Conservation (phyloP, 257 asterid species). For the Ligustrum vulgare region DNA sequence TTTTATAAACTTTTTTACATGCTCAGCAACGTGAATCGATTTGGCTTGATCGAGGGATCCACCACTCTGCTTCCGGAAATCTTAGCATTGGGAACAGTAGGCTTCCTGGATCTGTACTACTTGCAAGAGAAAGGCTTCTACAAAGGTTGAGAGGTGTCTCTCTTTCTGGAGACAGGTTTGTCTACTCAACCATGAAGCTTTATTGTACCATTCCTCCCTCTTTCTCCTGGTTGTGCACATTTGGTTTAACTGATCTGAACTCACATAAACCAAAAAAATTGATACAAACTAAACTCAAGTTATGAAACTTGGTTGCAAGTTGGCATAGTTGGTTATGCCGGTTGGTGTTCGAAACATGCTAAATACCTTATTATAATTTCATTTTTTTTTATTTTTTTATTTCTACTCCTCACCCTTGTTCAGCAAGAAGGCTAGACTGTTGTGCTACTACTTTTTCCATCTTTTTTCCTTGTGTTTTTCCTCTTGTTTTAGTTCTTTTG, state of each 20-base stretch:
- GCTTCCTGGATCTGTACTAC: conserved; percentile 88
- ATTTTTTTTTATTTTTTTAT: not conserved
- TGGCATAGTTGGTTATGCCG: not conserved
- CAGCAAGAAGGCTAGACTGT: not conserved
- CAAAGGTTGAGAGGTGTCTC: conserved; percentile 82
- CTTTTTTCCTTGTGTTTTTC: not conserved
- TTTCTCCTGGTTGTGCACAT: not conserved
- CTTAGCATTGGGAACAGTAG: conserved; percentile 48
- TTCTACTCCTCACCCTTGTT: not conserved
- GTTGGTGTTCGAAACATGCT: not conserved
- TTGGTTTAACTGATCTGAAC: not conserved
- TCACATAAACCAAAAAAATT: not conserved
- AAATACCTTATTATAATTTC: not conserved
- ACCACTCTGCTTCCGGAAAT: conserved; percentile 39
- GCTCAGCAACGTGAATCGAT: conserved; percentile 61
- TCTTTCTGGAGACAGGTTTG: conserved; percentile 64
- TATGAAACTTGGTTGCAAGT: not conserved
- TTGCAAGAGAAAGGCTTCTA: conserved; percentile 91
- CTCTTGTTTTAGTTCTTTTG: not conserved
- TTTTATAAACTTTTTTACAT: conserved; percentile 8
- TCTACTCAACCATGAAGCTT: conserved; percentile 15
- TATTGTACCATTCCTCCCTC: not conserved
- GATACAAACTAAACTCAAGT: not conserved
- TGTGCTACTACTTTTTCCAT: too few species aligned
- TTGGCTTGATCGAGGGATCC: conserved; percentile 45